Evolutionary conservation across 2,329 filamentous ascomycete species (phyloP).

Genomic region (Trichoderma sp.): DNA sequence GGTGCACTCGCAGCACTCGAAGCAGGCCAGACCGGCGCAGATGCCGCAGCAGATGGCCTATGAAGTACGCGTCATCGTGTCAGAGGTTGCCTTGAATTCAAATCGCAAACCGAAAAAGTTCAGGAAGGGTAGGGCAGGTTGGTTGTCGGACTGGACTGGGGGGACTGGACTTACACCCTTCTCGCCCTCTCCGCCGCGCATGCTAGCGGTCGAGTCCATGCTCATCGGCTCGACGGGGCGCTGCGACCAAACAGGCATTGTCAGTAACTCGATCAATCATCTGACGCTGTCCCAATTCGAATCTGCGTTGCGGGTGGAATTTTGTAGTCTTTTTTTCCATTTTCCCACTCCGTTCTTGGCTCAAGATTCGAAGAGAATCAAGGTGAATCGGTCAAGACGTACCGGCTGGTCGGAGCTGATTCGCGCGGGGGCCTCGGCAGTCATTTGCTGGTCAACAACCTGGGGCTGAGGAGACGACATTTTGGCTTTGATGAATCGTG

Average conservation of each 20-base stretch:
- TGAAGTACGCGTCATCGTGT: background rate
- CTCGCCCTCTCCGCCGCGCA: slow-evolving; percentile 43
- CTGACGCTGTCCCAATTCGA: background rate
- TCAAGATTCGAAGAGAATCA: background rate
- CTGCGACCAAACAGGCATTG: slow-evolving; percentile 31
- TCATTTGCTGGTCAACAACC: slow-evolving; percentile 41
- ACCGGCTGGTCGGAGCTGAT: slow-evolving; percentile 43
- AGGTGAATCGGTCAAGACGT: slow-evolving; percentile 31
- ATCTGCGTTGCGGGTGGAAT: background rate
- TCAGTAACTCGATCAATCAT: background rate
- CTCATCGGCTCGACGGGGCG: slow-evolving; percentile 43
- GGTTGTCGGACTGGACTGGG: background rate
- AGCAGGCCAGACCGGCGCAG: slow-evolving; percentile 46
- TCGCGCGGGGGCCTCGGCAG: slow-evolving; percentile 36
- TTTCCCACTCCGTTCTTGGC: background rate
- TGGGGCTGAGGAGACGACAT: slow-evolving; percentile 34
- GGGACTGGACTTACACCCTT: slow-evolving; percentile 39
- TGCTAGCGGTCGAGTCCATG: slow-evolving; percentile 36
- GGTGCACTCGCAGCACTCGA: slow-evolving; percentile 46
- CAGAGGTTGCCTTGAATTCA: background rate
- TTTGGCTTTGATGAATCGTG: background rate
- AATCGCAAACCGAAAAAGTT: background rate
- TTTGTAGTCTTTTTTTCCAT: background rate
- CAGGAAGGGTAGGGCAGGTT: background rate
- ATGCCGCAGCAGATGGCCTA: slow-evolving; percentile 47